phyloP scores from a whole-genome alignment of 1,284 basidiomycete genomes.

The Pulveroboletus sp. region DNA sequence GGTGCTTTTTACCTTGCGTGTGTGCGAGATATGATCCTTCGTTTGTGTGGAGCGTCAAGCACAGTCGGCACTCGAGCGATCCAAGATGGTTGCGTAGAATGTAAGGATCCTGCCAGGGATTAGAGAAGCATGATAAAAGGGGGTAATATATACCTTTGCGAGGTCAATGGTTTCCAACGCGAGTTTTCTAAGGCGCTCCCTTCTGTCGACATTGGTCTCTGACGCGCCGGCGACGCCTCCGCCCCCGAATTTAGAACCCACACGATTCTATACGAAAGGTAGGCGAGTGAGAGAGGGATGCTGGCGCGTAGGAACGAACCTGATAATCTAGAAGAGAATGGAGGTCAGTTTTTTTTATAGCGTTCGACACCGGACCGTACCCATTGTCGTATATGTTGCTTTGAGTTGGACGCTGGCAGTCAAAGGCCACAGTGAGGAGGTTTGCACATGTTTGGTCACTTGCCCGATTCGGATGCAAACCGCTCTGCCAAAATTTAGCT shows the following conservation, averaged over 20 bases:
- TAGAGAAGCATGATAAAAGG: conserved; percentile 1
- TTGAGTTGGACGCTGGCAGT: background rate
- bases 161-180: conserved; percentile 96
- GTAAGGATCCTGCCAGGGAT: conserved; percentile 81
- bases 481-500: conserved; percentile 15
- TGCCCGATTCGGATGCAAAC: conserved; percentile 16
- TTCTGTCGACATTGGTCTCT: conserved; percentile 93
- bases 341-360: conserved; percentile 3
- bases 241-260: conserved; percentile 93
- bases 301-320: conserved; percentile 29
- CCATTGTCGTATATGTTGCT: conserved; percentile 19
- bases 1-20: conserved; percentile 99
- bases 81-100: conserved; percentile 98
- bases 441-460: conserved; percentile 5
- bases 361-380: conserved; percentile 14
- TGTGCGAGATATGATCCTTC: conserved; percentile 99
- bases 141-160: conserved; percentile 64
- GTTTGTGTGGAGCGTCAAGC: conserved; percentile 97
- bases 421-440: background rate
- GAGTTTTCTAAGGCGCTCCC: conserved; percentile 93
- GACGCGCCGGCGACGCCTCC: conserved; percentile 91
- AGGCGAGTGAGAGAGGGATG: background rate
- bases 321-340: conserved; percentile 44
- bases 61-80: conserved; percentile 96
- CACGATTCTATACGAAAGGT: conserved; percentile 71